phyloP scores from a whole-genome alignment of 1,284 basidiomycete genomes.

The Sphagnurus paluster region DNA sequence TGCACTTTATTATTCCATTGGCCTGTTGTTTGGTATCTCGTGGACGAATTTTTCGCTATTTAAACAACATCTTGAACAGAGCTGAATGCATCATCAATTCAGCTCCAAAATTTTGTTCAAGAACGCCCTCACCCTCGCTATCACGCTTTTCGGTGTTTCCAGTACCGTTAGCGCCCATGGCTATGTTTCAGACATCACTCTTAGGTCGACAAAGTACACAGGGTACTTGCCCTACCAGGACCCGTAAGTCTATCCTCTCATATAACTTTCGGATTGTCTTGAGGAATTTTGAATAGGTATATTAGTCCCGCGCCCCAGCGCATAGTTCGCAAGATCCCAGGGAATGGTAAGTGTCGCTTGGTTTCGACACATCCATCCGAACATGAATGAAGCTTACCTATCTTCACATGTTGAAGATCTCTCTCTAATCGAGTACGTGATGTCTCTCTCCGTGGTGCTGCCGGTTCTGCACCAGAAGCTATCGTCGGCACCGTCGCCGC shows the following conservation, averaged over 20 bases:
- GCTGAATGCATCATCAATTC: too few species aligned
- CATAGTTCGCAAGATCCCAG: slow-evolving; percentile 28
- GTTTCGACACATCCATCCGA: background rate
- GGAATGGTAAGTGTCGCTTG: slow-evolving; percentile 13
- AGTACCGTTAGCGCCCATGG: slow-evolving; percentile 19
- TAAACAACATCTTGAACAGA: too few species aligned
- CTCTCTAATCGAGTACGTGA: slow-evolving; percentile 33
- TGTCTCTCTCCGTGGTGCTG: slow-evolving; percentile 5
- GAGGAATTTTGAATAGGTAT: too few species aligned
- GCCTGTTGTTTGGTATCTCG: too few species aligned
- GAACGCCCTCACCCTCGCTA: background rate
- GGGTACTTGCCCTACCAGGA: slow-evolving; percentile 28
- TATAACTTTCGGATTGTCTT: too few species aligned
- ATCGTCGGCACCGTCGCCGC: slow-evolving; percentile 44
- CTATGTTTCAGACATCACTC: slow-evolving; percentile 31
- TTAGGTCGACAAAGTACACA: slow-evolving; percentile 29
- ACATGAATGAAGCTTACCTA: background rate
- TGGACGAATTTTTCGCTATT: too few species aligned
- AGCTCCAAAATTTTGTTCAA: too few species aligned
- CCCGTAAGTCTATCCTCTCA: slow-evolving; percentile 30
- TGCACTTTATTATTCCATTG: too few species aligned
- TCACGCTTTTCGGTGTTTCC: background rate
- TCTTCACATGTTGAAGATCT: slow-evolving; percentile 35
- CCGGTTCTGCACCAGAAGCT: slow-evolving; percentile 40
- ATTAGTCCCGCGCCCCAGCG: slow-evolving; percentile 14